phyloP scores from a whole-genome alignment of 2,329 filamentous ascomycete genomes.

The Sporothrix humicola region DNA sequence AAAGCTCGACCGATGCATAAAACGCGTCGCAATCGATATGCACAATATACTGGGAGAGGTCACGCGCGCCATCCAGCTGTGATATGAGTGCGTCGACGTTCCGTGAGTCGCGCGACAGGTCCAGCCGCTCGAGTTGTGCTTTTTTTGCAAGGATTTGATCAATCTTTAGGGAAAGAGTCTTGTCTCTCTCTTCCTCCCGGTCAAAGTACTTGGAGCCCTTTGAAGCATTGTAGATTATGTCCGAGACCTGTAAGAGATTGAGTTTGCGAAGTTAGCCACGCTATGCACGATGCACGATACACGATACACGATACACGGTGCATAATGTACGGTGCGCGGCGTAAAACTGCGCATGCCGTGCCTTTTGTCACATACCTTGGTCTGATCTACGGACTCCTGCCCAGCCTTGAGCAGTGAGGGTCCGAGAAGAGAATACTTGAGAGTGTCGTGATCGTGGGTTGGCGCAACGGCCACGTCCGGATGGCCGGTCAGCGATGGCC shows the following conservation, averaged over 20 bases:
- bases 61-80: slow-evolving; percentile 77
- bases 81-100: slow-evolving; percentile 81
- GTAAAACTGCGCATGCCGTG: not conserved
- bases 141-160: slow-evolving; percentile 78
- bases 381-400: slow-evolving; percentile 90
- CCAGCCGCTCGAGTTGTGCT: slow-evolving; percentile 72
- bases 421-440: slow-evolving; percentile 89
- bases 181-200: slow-evolving; percentile 84
- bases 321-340: slow-evolving; percentile 10
- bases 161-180: slow-evolving; percentile 83
- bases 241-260: slow-evolving; percentile 68
- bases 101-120: slow-evolving; percentile 74
- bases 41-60: slow-evolving; percentile 82
- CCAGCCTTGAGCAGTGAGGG: slow-evolving; percentile 93
- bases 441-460: slow-evolving; percentile 59
- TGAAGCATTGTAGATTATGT: slow-evolving; percentile 95
- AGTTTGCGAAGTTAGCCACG: not conserved
- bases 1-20: slow-evolving; percentile 90
- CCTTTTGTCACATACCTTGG: slow-evolving; percentile 61
- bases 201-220: slow-evolving; percentile 97
- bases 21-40: slow-evolving; percentile 98
- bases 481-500: too few species aligned
- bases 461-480: not conserved
- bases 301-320: too few species aligned
- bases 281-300: not conserved